These are phyloP conservation scores for Paxillus involutus DNA, from an alignment of 768 basidiomycete species.

Conservation along the genomic window DNA sequence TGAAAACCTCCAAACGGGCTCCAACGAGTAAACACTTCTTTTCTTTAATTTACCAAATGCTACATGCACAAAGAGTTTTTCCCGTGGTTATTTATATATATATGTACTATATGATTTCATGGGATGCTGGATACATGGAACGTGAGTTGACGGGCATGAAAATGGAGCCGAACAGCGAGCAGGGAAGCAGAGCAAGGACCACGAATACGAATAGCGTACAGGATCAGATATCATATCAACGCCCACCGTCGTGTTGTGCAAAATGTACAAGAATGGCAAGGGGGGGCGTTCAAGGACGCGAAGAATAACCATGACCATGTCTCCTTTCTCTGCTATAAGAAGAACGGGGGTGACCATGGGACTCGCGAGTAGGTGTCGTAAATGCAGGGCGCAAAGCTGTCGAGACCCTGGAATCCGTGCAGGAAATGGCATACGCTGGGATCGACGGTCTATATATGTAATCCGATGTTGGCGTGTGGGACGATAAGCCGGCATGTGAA, in stretches of 20 bases:
- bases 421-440: conserved; percentile 31
- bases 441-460: conserved; percentile 31
- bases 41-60: background rate
- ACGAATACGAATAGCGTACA: too few relatives aligned
- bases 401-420: conserved; percentile 33
- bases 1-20: too few relatives aligned
- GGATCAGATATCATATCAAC: too few relatives aligned
- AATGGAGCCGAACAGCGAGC: background rate
- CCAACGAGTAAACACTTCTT: background rate
- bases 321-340: background rate
- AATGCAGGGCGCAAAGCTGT: conserved; percentile 33
- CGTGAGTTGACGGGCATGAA: background rate
- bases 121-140: background rate
- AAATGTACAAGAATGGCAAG: too few relatives aligned
- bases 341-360: background rate
- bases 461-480: conserved; percentile 11
- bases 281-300: background rate
- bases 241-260: too few relatives aligned
- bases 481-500: background rate
- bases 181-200: too few relatives aligned
- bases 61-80: background rate
- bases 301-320: background rate
- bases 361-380: conserved; percentile 8
- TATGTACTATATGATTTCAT: background rate
- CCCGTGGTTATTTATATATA: background rate